These are phyloP conservation scores for Camellia oleifera DNA, from an alignment of 179 eudicot species.

Conservation along the genomic window DNA sequence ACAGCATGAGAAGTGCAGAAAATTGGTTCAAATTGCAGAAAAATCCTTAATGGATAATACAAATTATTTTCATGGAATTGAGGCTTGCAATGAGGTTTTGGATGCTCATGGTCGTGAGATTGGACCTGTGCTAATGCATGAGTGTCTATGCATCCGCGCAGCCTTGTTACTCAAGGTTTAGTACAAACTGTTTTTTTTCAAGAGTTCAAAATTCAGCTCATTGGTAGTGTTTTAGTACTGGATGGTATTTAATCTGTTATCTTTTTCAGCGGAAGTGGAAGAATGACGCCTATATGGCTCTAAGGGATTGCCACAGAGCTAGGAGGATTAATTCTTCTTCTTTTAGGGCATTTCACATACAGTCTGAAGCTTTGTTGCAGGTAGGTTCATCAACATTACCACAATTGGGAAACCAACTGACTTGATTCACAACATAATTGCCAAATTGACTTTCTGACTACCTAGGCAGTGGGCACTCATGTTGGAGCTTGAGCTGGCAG, in stretches of 20 bases:
- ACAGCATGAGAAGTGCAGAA: slow-evolving; percentile 75
- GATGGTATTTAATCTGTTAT: slow-evolving; percentile 11
- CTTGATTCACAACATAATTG: not conserved
- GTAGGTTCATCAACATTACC: slow-evolving; percentile 27
- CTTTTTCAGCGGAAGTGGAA: slow-evolving; percentile 80
- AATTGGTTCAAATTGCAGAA: slow-evolving; percentile 66
- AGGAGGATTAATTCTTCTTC: slow-evolving; percentile 68
- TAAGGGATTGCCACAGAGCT: slow-evolving; percentile 81
- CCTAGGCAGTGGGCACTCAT: slow-evolving; percentile 8
- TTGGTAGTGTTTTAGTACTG: slow-evolving; percentile 13
- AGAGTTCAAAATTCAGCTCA: not conserved
- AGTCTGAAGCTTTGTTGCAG: slow-evolving; percentile 75
- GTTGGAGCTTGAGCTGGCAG: slow-evolving; percentile 2
- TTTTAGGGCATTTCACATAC: slow-evolving; percentile 54
- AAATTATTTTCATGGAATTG: slow-evolving; percentile 67
- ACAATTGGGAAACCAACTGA: not conserved
- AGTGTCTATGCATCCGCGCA: slow-evolving; percentile 82
- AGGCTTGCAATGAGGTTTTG: slow-evolving; percentile 90
- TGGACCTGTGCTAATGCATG: slow-evolving; percentile 64
- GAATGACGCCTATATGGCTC: slow-evolving; percentile 85
- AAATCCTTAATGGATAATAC: slow-evolving; percentile 56
- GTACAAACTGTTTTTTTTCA: not conserved
- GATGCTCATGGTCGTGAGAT: slow-evolving; percentile 60
- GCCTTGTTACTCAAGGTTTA: slow-evolving; percentile 88
- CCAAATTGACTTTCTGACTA: not conserved